Conservation (phyloP, 129 eudicot genomes). For the Saposhnikovia divaricata region DNA sequence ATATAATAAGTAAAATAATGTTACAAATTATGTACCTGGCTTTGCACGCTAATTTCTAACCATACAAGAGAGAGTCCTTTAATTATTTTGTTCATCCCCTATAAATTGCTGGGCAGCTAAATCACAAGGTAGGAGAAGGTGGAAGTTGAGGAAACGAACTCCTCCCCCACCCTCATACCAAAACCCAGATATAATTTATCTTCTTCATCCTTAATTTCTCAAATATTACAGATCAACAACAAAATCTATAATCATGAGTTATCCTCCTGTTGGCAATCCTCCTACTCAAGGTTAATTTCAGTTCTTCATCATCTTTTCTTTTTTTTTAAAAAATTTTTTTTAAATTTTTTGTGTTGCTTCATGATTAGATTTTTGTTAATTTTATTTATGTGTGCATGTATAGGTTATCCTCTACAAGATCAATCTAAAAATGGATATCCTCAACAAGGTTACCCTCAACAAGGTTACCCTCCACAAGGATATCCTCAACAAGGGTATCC, state of each 20-base stretch:
- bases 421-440: constrained; percentile 50
- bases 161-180: not conserved
- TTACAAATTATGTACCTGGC: too few relatives aligned
- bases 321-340: not conserved
- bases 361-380: not conserved
- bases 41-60: not conserved
- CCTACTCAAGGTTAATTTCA: constrained; percentile 61
- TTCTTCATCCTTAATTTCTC: not conserved
- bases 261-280: constrained; percentile 78
- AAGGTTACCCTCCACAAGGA: not conserved
- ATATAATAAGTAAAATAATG: too few relatives aligned
- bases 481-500: constrained; percentile 48
- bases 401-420: constrained; percentile 70
- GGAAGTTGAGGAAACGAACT: not conserved
- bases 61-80: not conserved
- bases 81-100: not conserved
- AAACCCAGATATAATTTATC: not conserved
- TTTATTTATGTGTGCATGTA: not conserved
- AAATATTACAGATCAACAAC: not conserved
- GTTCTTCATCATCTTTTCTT: not conserved
- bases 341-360: not conserved
- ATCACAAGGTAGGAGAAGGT: not conserved
- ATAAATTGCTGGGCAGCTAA: not conserved
- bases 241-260: constrained; percentile 42
- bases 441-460: constrained; percentile 26